These are phyloP conservation scores for Phyllosticta citrichinensis DNA, from an alignment of 2,329 filamentous ascomycete species.

Conservation along the genomic window DNA sequence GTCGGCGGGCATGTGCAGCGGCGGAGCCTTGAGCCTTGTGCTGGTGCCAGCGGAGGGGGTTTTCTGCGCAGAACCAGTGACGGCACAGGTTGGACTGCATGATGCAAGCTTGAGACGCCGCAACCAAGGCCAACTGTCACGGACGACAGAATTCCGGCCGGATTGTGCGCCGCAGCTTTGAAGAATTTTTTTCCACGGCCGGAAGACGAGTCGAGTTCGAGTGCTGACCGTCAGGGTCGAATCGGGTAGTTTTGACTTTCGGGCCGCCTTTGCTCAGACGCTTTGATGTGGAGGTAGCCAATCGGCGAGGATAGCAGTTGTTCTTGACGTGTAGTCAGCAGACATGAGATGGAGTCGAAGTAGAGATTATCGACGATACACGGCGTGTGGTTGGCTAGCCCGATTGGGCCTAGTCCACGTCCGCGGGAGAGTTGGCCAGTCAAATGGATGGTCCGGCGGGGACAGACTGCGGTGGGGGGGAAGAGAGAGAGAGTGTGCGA, in stretches of 20 bases:
- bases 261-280: not conserved
- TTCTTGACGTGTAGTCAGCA: not conserved
- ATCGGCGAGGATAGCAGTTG: not conserved
- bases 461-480: too few relatives aligned
- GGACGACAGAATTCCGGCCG: not conserved
- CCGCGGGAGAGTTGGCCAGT: not conserved
- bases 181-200: not conserved
- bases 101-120: not conserved
- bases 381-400: not conserved
- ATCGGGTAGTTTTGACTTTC: not conserved
- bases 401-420: not conserved
- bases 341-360: not conserved
- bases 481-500: too few relatives aligned
- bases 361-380: not conserved
- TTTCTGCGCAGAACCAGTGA: not conserved
- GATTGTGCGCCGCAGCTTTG: not conserved
- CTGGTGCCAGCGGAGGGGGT: not conserved
- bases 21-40: not conserved
- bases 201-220: not conserved
- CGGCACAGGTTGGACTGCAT: not conserved
- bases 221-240: not conserved
- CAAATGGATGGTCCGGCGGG: not conserved
- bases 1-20: not conserved
- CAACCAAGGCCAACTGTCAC: not conserved
- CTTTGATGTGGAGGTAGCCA: not conserved